phyloP scores from a whole-genome alignment of 2,329 filamentous ascomycete species.

The Penicillium sp. region DNA sequence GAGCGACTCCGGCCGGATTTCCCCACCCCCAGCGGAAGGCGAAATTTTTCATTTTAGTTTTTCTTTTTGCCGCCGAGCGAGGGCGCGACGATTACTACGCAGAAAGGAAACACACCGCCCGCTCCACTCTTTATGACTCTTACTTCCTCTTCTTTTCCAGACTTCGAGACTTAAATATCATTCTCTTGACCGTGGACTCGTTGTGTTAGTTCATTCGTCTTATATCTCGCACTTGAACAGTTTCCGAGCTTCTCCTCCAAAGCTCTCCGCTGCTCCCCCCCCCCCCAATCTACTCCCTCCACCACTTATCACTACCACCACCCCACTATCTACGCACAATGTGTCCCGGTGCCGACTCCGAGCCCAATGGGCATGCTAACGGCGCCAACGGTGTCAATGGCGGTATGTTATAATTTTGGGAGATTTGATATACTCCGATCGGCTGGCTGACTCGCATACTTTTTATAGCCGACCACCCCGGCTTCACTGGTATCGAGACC shows the following conservation, averaged over 20 bases:
- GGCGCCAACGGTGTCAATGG: slow-evolving; percentile 43
- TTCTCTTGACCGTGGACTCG: slow-evolving; percentile 11
- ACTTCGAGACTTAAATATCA: slow-evolving; percentile 32
- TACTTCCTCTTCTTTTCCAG: slow-evolving; percentile 25
- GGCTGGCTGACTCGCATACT: slow-evolving; percentile 9
- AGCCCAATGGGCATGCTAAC: slow-evolving; percentile 52
- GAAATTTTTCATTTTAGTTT: slow-evolving; percentile 26
- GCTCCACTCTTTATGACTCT: slow-evolving; percentile 41
- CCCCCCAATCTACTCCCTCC: slow-evolving; percentile 9
- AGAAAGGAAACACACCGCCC: slow-evolving; percentile 34
- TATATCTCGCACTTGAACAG: slow-evolving; percentile 9
- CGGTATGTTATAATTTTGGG: slow-evolving; percentile 15
- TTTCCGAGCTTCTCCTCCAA: slow-evolving; percentile 14
- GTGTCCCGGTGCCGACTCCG: slow-evolving; percentile 46
- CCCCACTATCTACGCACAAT: slow-evolving; percentile 38
- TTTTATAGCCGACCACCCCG: slow-evolving; percentile 46
- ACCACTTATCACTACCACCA: slow-evolving; percentile 12
- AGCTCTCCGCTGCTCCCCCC: slow-evolving; percentile 6
- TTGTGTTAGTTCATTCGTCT: slow-evolving; percentile 5
- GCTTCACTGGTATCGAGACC: slow-evolving; percentile 61
- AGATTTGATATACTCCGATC: background rate
- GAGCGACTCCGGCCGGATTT: slow-evolving; percentile 14
- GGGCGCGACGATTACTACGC: slow-evolving; percentile 26
- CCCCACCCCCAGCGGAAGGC: slow-evolving; percentile 23
- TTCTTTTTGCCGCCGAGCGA: slow-evolving; percentile 35